Base-by-base conservation (phyloP, 2,329 filamentous ascomycete species). In the Fusarium chuoi region DNA sequence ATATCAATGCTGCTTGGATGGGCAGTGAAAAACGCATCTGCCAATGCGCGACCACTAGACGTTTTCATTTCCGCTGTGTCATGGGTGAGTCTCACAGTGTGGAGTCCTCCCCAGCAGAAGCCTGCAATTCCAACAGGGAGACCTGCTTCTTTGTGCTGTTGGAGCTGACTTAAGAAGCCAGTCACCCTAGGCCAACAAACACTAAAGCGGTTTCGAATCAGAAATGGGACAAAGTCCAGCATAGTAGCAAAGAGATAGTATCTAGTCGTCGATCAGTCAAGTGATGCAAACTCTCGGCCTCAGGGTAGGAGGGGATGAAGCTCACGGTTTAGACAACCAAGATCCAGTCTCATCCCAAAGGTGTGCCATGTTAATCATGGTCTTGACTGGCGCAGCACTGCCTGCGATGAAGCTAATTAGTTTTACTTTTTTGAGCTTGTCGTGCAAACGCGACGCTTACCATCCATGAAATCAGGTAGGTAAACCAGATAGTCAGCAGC, bases 71-170 rank as follows among this genome's bases (percentile, higher is more conserved):
- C 42, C 17, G 7, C 44, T 2, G 20, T 59, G 24, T 59, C 13
- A 22, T 84, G 83, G 17, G 84, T 82, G 7, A 91, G 84, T n/a
- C 84, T 78, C 14, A 89, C 77, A 6, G 84, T 81, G 72, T 90
- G 85, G 69, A 88, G 87, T 30, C 88, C 90, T 30, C 90, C 90
- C 89, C 89, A 92, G 82, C 89, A 91, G 81, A 90, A 91, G 1
- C 90, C 90, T 0, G 87, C 87, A 1, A 84, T 87, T 28, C 85
- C 89, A 51, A 91, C 80, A 22, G 80, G 79, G 12, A 82, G 75
- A 55, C 44, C 54, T 10, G 70, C 65, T 17, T 79, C 79, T 44
- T 80, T 78, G 35, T 81, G 79, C 44, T 79, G 74, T 44, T 80
- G 84, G 7, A 86, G 70, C 9, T 79, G 73, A 60, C 81, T 75